phyloP scores from a whole-genome alignment of 2,329 filamentous ascomycete species.

The Aspergillus ochraceus region DNA sequence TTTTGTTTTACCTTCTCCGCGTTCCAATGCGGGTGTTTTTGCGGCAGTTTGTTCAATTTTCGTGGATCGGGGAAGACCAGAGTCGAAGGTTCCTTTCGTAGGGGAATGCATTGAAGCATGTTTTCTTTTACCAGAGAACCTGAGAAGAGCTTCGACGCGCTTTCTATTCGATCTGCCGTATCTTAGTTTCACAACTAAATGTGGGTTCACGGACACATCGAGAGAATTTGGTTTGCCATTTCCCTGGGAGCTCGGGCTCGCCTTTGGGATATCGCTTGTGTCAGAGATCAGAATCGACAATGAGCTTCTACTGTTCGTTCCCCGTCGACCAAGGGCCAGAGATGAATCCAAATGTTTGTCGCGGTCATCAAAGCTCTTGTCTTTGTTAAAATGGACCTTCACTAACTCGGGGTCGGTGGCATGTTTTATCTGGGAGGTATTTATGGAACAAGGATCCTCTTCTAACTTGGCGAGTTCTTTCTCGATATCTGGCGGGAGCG shows the following conservation, averaged over 20 bases:
- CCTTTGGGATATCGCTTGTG: constrained; percentile 10
- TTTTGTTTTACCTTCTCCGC: constrained; percentile 18
- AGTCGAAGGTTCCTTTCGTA: constrained; percentile 22
- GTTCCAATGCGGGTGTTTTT: constrained; percentile 15
- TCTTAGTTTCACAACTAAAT: constrained; percentile 51
- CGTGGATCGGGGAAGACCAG: constrained; percentile 18
- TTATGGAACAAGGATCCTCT: constrained; percentile 30
- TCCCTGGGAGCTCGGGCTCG: constrained; percentile 3
- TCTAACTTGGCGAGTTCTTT: constrained; percentile 50
- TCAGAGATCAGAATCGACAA: constrained; percentile 8
- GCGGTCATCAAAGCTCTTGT: constrained; percentile 14
- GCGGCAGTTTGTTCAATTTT: constrained; percentile 18
- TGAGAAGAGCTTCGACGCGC: constrained; percentile 49
- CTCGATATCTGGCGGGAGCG: constrained; percentile 56
- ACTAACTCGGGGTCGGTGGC: constrained; percentile 17
- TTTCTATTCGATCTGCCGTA: constrained; percentile 52
- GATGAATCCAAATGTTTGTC: constrained; percentile 20
- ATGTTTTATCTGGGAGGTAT: constrained; percentile 17
- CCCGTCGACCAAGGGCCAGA: constrained; percentile 15
- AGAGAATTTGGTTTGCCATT: constrained; percentile 8
- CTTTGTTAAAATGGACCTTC: constrained; percentile 21
- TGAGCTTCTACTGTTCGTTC: constrained; percentile 10
- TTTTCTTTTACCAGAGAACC: constrained; percentile 43
- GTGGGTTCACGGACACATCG: constrained; percentile 19
- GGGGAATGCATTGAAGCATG: constrained; percentile 24